A percentile compares a stretch with the other conserved stretches of the same genome.
Conservation (phyloP, 768 basidiomycete genomes). For the Rubroboletus satanas region DNA sequence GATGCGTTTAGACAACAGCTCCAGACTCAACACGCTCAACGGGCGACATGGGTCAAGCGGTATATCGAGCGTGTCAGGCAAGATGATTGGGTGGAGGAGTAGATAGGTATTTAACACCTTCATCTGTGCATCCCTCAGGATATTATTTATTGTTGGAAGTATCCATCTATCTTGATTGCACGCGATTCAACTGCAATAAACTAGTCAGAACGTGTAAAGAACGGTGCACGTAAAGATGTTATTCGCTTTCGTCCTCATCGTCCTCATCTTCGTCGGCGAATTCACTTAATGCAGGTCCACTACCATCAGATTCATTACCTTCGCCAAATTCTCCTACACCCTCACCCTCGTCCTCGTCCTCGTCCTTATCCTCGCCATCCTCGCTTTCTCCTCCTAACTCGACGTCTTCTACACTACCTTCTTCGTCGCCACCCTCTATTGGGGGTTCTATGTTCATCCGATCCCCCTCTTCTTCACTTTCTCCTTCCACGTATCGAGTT, state of each 20-base stretch:
- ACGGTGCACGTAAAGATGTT: background rate
- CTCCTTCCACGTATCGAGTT: conserved; percentile 71
- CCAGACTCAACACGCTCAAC: conserved; percentile 45
- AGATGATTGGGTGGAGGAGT: conserved; percentile 70
- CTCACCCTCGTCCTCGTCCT: conserved; percentile 42
- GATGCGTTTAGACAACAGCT: conserved; percentile 39
- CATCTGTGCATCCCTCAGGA: background rate
- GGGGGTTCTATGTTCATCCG: conserved; percentile 58
- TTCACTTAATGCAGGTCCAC: conserved; percentile 41
- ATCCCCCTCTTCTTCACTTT: conserved; percentile 66
- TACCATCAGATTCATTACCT: conserved; percentile 39
- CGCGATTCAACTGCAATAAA: background rate
- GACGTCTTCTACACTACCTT: conserved; percentile 74
- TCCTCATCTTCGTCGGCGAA: conserved; percentile 63
- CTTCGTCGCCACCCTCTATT: conserved; percentile 61
- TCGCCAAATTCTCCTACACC: conserved; percentile 39
- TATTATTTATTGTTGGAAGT: conserved; percentile 3
- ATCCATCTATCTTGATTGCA: conserved; percentile 1
- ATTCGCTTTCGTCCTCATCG: conserved; percentile 51
- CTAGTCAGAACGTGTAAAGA: background rate
- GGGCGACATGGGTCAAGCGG: conserved; percentile 57
- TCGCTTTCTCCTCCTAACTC: conserved; percentile 67
- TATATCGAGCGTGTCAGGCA: conserved; percentile 63
- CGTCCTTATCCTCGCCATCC: conserved; percentile 45
- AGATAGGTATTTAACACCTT: conserved; percentile 10